Evolutionary conservation across 2,329 filamentous ascomycete genomes (phyloP), one percentile per base, ranked within the genome.

Genomic region (Colletotrichum filicis): DNA sequence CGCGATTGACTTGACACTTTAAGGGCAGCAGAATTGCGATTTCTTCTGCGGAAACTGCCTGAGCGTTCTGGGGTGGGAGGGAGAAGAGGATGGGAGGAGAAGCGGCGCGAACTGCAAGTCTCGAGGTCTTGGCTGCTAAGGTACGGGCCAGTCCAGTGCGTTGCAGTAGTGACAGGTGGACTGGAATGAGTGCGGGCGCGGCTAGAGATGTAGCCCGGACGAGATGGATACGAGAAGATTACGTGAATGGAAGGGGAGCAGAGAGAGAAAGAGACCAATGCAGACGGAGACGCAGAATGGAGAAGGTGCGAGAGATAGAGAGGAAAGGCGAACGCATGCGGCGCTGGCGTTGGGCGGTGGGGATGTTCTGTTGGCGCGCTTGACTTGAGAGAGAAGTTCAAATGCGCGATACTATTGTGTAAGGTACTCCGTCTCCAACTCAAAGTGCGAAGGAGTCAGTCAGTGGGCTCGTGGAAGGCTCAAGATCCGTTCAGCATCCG

Each of bases 1-100:
- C 61, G 57, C 71, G 68, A 71, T 74, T 70, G 70, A 75, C 70
- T 77, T 76, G 77, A 77, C 74, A 77, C 76, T 72, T 75, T 73
- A 75, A 75, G 74, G 76, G 76, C 75, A 76, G 69, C 73, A 76
- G 67, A 69, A 68, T 66, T 69, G 37, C 62, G 42, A 62, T 46
- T 62, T 66, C 66, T 66, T 71, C 28, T 67, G 61, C 42, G 57
- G 57, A 62, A 72, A 59, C 68, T 57, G 71, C 68, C 71, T 72
- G 71, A 74, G 71, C 71, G 71, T 63, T 66, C 63, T 74, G 61
- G 28, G 65, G 65, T 24, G 5, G 12, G 42, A 62, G 65, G 66
- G 24, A 35, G 32, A n/a, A 46, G 37, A 14, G 58, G 37, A 58
- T 52, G 26, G 35, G 56, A 49, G 26, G 22, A 22, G 30, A 19